Evolutionary conservation across 331 rosid genomes (phyloP).

Genomic region (Malus hybrid): DNA sequence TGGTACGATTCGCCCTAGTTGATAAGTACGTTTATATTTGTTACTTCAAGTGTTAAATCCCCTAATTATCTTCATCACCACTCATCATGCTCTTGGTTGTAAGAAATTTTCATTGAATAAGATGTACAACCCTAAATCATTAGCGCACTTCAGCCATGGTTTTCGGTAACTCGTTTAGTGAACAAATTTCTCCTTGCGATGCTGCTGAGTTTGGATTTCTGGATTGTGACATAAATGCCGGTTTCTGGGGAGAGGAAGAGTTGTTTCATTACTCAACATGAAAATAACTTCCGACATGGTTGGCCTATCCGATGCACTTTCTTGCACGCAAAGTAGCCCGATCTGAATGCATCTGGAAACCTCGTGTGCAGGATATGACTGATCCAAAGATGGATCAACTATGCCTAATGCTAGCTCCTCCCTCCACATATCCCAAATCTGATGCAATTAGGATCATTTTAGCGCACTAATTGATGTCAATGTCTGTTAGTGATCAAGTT

Average conservation of each 20-base stretch:
- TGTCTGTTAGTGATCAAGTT: too few species aligned
- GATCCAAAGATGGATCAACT: conserved; percentile 3
- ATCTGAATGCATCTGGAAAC: conserved; percentile 31
- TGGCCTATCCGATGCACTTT: conserved; percentile 36
- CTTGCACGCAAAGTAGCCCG: conserved; percentile 40
- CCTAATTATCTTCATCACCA: not conserved
- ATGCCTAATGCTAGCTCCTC: not conserved
- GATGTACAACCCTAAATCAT: not conserved
- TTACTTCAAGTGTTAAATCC: not conserved
- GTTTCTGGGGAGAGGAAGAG: not conserved
- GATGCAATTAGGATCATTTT: not conserved
- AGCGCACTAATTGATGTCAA: too few species aligned
- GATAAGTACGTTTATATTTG: too few species aligned
- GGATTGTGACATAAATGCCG: not conserved
- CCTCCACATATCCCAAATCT: not conserved
- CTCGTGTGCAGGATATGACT: conserved; percentile 1
- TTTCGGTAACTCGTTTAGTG: not conserved
- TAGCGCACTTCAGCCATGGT: not conserved
- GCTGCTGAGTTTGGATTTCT: not conserved
- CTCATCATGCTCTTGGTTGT: not conserved
- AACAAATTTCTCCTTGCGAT: not conserved
- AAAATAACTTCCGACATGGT: not conserved
- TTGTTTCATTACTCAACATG: not conserved
- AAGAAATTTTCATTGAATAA: not conserved
- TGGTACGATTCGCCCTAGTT: not conserved